These are phyloP conservation scores for Fomitopsis betulina DNA, from an alignment of 1,284 basidiomycete species.

Conservation along the genomic window DNA sequence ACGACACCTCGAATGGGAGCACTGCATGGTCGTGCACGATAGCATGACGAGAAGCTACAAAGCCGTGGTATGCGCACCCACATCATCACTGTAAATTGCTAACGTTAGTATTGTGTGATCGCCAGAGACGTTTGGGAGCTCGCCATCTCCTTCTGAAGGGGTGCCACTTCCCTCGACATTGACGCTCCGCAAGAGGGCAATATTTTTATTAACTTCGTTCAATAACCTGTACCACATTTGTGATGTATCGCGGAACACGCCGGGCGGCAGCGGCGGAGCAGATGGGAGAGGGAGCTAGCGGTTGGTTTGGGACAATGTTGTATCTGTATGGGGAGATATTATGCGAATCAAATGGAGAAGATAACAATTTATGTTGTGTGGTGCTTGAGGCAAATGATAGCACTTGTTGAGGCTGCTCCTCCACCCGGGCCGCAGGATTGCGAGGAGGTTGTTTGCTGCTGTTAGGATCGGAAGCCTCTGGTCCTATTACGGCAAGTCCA, in stretches of 20 bases:
- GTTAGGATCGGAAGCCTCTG: background rate
- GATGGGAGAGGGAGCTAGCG: too few relatives aligned
- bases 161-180: background rate
- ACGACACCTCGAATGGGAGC: slow-evolving; percentile 7
- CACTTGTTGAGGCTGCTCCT: too few relatives aligned
- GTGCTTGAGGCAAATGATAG: too few relatives aligned
- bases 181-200: background rate
- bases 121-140: background rate
- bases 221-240: background rate
- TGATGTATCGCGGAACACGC: background rate
- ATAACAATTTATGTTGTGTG: too few relatives aligned
- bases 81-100: background rate
- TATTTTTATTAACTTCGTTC: background rate
- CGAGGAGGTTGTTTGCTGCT: background rate
- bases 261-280: too few relatives aligned
- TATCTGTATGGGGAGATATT: too few relatives aligned
- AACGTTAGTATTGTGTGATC: background rate
- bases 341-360: too few relatives aligned
- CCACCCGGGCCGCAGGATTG: background rate
- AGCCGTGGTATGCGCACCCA: background rate
- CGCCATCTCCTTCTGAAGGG: background rate
- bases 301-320: too few relatives aligned
- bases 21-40: background rate
- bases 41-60: background rate
- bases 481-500: background rate